Percentiles rank a stretch among this genome's conserved stretches.
Evolutionary conservation across 495 filamentous ascomycete species (phyloP).

Genomic region (Thozetella sp.): DNA sequence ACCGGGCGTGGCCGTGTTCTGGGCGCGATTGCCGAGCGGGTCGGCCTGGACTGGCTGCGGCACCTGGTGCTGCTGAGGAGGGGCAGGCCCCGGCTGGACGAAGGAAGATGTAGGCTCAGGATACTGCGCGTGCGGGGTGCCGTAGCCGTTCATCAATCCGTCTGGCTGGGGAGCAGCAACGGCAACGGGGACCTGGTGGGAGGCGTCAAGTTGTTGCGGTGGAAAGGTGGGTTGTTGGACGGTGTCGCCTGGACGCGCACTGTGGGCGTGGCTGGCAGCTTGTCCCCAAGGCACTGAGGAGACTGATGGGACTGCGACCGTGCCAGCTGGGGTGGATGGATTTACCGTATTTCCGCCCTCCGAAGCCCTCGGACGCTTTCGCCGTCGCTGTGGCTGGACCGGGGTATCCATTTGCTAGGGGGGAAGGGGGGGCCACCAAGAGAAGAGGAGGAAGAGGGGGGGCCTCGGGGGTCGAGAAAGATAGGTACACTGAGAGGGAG

Average conservation of each 20-base stretch:
- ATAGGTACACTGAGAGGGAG: background rate
- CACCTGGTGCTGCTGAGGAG: slow-evolving; percentile 19
- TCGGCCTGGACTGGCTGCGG: slow-evolving; percentile 18
- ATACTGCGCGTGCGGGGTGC: slow-evolving; percentile 24
- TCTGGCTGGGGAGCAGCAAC: slow-evolving; percentile 16
- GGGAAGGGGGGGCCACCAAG: background rate
- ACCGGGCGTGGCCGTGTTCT: slow-evolving; percentile 21
- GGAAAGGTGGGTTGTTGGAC: slow-evolving; percentile 26
- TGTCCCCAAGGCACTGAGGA: slow-evolving; percentile 8
- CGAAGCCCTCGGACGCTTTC: slow-evolving; percentile 24
- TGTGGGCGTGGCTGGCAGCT: slow-evolving; percentile 18
- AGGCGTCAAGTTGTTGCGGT: slow-evolving; percentile 29
- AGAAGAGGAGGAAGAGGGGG: slow-evolving; percentile 1
- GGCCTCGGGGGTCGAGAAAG: background rate
- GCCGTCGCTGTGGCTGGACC: slow-evolving; percentile 24
- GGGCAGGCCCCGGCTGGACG: slow-evolving; percentile 10
- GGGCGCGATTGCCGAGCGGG: slow-evolving; percentile 10
- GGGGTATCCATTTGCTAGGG: slow-evolving; percentile 17
- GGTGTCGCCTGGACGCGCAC: slow-evolving; percentile 31
- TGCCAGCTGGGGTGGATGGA: slow-evolving; percentile 17
- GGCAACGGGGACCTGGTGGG: slow-evolving; percentile 24
- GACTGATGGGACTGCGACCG: background rate
- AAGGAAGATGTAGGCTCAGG: slow-evolving; percentile 25
- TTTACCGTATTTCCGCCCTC: slow-evolving; percentile 26
- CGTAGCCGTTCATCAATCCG: slow-evolving; percentile 32